phyloP scores from a whole-genome alignment of 1,284 basidiomycete species.

The Microbotryum lychnidis-dioicae region DNA sequence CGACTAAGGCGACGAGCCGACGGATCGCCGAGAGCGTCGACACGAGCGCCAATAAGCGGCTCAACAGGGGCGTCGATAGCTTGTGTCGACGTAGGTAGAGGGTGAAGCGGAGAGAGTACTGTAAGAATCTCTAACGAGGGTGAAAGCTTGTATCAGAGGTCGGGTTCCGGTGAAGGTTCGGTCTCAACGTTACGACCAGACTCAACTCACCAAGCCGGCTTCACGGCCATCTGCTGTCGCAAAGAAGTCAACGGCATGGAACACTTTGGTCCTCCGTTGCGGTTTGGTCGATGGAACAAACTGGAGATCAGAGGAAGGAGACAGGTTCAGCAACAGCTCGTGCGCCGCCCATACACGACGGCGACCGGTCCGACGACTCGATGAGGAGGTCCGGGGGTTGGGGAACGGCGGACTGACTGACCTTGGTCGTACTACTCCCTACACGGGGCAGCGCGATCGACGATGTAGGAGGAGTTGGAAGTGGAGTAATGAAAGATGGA shows the following conservation, averaged over 20 bases:
- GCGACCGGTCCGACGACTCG: too few species aligned
- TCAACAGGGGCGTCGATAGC: background rate
- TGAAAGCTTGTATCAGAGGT: background rate
- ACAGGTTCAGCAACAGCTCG: background rate
- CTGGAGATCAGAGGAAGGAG: background rate
- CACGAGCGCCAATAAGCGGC: conserved; percentile 12
- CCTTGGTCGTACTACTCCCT: background rate
- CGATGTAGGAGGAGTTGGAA: background rate
- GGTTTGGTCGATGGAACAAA: background rate
- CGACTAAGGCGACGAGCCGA: conserved; percentile 11
- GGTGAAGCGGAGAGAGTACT: conserved; percentile 14
- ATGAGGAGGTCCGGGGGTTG: background rate
- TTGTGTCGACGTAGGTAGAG: background rate
- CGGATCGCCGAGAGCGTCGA: conserved; percentile 16
- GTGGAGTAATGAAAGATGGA: too few species aligned
- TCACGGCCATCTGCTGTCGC: conserved; percentile 5
- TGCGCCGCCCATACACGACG: background rate
- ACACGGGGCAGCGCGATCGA: background rate
- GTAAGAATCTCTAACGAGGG: conserved; percentile 6
- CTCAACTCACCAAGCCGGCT: conserved; percentile 17
- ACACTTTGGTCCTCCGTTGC: background rate
- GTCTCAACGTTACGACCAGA: background rate
- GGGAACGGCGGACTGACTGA: background rate
- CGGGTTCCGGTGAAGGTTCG: too few species aligned
- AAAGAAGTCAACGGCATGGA: background rate